Evolutionary conservation across 805 yeast genomes (phyloP).

Genomic region (Pichia nanzhaoensis): DNA sequence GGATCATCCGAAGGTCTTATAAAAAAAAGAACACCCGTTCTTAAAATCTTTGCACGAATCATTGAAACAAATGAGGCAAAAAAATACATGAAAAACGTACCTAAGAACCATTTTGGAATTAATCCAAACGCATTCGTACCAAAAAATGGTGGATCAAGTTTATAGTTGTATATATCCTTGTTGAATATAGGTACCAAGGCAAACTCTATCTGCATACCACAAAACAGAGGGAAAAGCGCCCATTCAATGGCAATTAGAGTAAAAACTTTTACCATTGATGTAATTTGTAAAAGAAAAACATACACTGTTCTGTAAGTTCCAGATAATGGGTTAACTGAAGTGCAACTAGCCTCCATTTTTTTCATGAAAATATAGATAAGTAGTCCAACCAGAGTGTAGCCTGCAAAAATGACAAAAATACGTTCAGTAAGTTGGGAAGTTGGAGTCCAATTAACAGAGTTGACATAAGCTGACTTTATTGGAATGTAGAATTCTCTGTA

Average conservation of each 20-base stretch:
- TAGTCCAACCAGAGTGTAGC: slow-evolving; percentile 15
- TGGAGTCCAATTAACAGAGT: slow-evolving; percentile 22
- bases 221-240: slow-evolving; percentile 76
- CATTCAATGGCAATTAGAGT: slow-evolving; percentile 71
- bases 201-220: slow-evolving; percentile 73
- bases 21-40: slow-evolving; percentile 88
- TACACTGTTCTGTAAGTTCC: slow-evolving; percentile 48
- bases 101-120: slow-evolving; percentile 49
- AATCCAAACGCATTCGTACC: slow-evolving; percentile 1
- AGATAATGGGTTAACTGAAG: slow-evolving; percentile 37
- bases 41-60: slow-evolving; percentile 62
- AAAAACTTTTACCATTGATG: slow-evolving; percentile 67
- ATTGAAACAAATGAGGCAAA: slow-evolving; percentile 84
- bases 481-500: slow-evolving; percentile 10
- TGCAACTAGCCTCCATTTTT: slow-evolving; percentile 24
- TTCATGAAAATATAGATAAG: slow-evolving; percentile 17
- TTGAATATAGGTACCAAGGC: slow-evolving; percentile 54
- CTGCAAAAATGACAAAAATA: slow-evolving; percentile 14
- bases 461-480: slow-evolving; percentile 8
- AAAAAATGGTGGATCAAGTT: slow-evolving; percentile 9
- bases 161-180: slow-evolving; percentile 12
- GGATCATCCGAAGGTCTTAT: slow-evolving; percentile 95
- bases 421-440: slow-evolving; percentile 17
- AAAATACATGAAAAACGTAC: slow-evolving; percentile 80
- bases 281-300: slow-evolving; percentile 45